Percentiles rank a stretch among this genome's conserved stretches.
Evolutionary conservation across 768 basidiomycete species (phyloP).

Genomic region (Cystobasidium onofrii): DNA sequence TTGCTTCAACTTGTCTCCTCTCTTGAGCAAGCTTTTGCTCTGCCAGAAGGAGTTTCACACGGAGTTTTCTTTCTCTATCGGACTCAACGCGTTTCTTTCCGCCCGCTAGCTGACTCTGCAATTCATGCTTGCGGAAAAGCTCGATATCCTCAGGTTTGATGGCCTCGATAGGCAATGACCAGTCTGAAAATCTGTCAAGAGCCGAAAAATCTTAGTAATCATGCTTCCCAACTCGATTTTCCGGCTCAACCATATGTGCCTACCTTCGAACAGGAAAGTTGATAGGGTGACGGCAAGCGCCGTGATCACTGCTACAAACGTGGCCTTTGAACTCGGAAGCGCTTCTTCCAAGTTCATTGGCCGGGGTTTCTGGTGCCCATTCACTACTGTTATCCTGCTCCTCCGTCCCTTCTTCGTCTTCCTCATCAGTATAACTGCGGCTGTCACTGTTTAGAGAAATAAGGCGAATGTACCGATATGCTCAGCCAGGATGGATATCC

Average conservation of each 20-base stretch:
- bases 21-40: conserved; percentile 48
- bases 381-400: conserved; percentile 41
- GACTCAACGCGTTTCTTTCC: conserved; percentile 54
- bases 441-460: neutral
- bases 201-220: too few species aligned
- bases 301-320: neutral
- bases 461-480: neutral
- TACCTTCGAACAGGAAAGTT: neutral
- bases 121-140: neutral
- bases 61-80: conserved; percentile 45
- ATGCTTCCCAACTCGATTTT: too few species aligned
- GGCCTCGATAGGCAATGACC: neutral
- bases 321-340: neutral
- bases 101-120: conserved; percentile 18
- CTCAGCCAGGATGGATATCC: neutral
- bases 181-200: too few species aligned
- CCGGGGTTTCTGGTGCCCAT: neutral
- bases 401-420: conserved; percentile 41
- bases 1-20: conserved; percentile 55
- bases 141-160: neutral
- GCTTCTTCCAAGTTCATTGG: neutral
- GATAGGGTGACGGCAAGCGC: neutral
- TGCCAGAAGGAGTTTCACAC: conserved; percentile 49
- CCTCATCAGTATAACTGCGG: neutral
- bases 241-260: too few species aligned